Base-by-base conservation (phyloP, 1,284 basidiomycete genomes). In the Rhodotorula sp. region DNA sequence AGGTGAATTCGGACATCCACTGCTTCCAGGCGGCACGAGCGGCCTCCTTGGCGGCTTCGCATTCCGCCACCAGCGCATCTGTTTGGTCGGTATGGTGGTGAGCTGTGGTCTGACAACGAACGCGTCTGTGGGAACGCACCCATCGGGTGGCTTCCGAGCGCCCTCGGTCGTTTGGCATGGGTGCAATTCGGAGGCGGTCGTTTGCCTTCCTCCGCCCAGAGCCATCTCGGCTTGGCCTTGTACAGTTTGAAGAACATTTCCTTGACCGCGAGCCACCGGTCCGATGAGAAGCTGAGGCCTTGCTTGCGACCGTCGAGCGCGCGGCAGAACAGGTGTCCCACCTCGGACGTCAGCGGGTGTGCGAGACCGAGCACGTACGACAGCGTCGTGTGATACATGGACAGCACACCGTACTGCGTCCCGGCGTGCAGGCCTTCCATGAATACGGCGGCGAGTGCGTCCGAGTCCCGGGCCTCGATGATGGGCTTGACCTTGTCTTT, bases 271-370 rank as follows among this genome's bases (percentile, higher is more conserved):
- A 14, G 26, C 67, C 72, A 74, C 28, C 65, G 48, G 18, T 54
- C 48, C 23, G 57, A n/a, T 4, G 62, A 47, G 66, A 72, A 71
- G 28, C 47, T 19, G 16, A 69, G 61, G 2, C 76, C 76, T 47
- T 71, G 71, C 61, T 77, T 77, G 28, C 70, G 66, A 5, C 72
- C 76, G 56, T 77, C 76, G 48, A 77, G 74, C 18, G 74, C 71
- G 12, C 58, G 54, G 26, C 70, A 70, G 61, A 75, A 73, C 18
- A 77, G 70, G 47, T 75, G 76, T 1, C 74, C 76, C 18, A 49
- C 49, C 61, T 69, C 66, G 18, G 55, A 55, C 4, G 71, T 69
- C 10, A 60, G 43, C 5, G 66, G 52, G 49, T 70, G 47, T 2
- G 26, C 52, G 18, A 71, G 56, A 0, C 69, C 69, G 31, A 68